Conservation (phyloP, 2,329 filamentous ascomycete genomes). For the Cordyceps cicadae region DNA sequence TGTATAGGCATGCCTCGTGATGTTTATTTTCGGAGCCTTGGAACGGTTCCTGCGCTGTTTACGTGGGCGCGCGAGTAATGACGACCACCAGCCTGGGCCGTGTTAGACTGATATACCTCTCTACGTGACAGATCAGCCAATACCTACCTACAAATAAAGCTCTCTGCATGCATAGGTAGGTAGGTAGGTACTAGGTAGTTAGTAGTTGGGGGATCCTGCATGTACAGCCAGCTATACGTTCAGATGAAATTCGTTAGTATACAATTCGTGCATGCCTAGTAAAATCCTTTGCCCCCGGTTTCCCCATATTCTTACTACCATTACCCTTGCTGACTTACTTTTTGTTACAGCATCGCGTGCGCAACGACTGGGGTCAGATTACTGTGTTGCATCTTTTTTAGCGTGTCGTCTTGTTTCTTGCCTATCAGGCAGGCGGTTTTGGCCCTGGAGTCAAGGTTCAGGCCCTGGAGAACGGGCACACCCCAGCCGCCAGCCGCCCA, state of each 20-base stretch:
- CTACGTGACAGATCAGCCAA: background rate
- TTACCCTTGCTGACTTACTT: background rate
- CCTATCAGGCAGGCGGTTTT: too few relatives aligned
- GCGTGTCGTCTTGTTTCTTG: background rate
- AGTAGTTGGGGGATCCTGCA: too few relatives aligned
- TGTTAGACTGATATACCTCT: too few relatives aligned
- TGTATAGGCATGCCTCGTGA: constrained; percentile 3
- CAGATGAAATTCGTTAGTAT: background rate
- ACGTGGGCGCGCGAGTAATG: background rate
- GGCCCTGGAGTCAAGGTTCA: background rate
- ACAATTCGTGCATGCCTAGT: too few relatives aligned
- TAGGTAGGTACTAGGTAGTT: too few relatives aligned
- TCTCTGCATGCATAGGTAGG: background rate
- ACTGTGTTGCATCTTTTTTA: background rate
- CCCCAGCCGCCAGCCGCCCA: background rate
- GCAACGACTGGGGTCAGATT: background rate
- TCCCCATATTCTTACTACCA: constrained; percentile 1
- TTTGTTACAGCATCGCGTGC: background rate
- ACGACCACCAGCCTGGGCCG: background rate
- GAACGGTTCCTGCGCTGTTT: background rate
- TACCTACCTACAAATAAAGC: background rate
- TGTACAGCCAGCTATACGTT: background rate
- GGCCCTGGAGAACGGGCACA: background rate
- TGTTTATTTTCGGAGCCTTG: background rate
- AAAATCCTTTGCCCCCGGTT: background rate